Percentiles rank a stretch among this genome's conserved stretches.
Evolutionary conservation across 2,329 filamentous ascomycete genomes (phyloP).

Genomic region (Sporothrix sp.): DNA sequence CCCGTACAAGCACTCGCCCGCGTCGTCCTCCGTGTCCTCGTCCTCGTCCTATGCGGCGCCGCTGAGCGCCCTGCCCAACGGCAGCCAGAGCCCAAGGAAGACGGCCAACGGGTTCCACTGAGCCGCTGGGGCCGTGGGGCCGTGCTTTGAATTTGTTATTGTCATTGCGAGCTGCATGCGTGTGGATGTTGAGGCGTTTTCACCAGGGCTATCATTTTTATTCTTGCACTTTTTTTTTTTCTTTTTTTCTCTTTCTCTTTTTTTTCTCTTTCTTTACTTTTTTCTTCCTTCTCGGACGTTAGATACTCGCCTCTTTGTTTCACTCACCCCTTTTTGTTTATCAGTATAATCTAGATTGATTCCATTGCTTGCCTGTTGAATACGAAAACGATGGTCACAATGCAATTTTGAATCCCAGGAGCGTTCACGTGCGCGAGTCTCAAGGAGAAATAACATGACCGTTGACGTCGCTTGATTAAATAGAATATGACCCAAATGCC

Average conservation of each 20-base stretch:
- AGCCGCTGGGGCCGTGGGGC: not conserved
- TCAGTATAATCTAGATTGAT: not conserved
- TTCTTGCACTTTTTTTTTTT: not conserved
- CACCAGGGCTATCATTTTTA: not conserved
- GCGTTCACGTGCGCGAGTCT: too few relatives aligned
- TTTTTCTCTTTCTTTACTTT: not conserved
- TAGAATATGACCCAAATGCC: not conserved
- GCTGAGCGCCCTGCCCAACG: not conserved
- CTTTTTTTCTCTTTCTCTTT: not conserved
- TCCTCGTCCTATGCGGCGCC: slow-evolving; percentile 5
- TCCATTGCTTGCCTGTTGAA: too few relatives aligned
- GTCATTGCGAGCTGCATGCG: not conserved
- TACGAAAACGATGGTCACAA: too few relatives aligned
- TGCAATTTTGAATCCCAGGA: too few relatives aligned
- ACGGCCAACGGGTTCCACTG: slow-evolving; percentile 1
- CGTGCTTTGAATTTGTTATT: not conserved
- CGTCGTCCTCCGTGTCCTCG: slow-evolving; percentile 10
- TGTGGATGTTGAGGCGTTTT: not conserved
- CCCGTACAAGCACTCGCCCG: slow-evolving; percentile 7
- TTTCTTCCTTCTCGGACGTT: too few relatives aligned
- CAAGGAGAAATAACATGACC: too few relatives aligned
- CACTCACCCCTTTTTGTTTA: not conserved
- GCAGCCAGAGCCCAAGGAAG: slow-evolving; percentile 12
- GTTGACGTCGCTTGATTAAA: too few relatives aligned
- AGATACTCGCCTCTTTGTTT: not conserved